These are phyloP conservation scores for Aspergillus fijiensis DNA, from an alignment of 2,329 filamentous ascomycete genomes.

Conservation along the genomic window DNA sequence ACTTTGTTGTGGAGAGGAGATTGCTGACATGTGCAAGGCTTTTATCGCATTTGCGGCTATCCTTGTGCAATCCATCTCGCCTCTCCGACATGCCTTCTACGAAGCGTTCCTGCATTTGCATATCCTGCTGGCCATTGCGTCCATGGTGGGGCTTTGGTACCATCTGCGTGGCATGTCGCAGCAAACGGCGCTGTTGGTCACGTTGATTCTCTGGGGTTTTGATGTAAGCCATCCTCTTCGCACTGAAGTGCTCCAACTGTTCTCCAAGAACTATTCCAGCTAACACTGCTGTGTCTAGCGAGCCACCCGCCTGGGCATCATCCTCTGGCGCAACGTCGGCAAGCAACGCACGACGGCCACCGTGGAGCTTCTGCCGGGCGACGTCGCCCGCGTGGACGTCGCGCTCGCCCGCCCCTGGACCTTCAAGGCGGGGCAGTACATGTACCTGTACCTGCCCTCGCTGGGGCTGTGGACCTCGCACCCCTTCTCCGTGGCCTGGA, in stretches of 20 bases:
- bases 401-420: constrained; percentile 32
- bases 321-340: constrained; percentile 54
- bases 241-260: not conserved
- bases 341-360: constrained; percentile 50
- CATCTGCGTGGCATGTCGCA: constrained; percentile 32
- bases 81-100: constrained; percentile 46
- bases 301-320: constrained; percentile 46
- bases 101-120: constrained; percentile 47
- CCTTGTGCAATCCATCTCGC: constrained; percentile 42
- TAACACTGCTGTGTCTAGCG: constrained; percentile 28
- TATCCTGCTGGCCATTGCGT: constrained; percentile 39
- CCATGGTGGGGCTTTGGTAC: constrained; percentile 42
- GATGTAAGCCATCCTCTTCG: constrained; percentile 23
- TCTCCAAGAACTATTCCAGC: not conserved
- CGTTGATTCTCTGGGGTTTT: constrained; percentile 35
- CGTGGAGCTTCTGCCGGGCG: constrained; percentile 56
- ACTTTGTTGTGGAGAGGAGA: constrained; percentile 51
- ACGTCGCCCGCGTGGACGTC: constrained; percentile 51
- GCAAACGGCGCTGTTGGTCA: constrained; percentile 32
- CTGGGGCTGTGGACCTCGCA: constrained; percentile 45
- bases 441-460: constrained; percentile 57
- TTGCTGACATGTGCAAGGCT: constrained; percentile 49
- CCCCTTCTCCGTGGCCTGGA: constrained; percentile 45
- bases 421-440: constrained; percentile 50
- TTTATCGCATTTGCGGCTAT: constrained; percentile 41